Evolutionary conservation across 1,284 basidiomycete species (phyloP).

Genomic region (Leccinum ponderosum): DNA sequence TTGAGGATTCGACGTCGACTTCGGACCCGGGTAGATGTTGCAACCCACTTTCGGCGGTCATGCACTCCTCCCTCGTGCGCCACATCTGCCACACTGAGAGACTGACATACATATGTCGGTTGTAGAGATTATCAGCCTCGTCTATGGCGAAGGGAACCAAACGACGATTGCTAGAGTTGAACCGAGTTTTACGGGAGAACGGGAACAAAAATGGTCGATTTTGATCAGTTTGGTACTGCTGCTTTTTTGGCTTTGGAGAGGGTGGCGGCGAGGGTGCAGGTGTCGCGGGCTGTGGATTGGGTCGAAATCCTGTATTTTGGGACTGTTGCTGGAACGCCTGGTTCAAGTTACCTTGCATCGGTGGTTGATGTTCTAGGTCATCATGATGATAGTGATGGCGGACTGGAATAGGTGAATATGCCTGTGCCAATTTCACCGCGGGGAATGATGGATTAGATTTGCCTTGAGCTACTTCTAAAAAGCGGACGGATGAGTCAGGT

Average conservation of each 20-base stretch:
- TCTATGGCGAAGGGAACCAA: conserved; percentile 94
- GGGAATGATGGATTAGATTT: conserved; percentile 44
- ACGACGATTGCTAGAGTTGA: conserved; percentile 47
- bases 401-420: conserved; percentile 90
- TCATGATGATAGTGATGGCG: conserved; percentile 91
- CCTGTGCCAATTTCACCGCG: conserved; percentile 77
- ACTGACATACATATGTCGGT: conserved; percentile 89
- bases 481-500: conserved; percentile 37
- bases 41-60: conserved; percentile 91
- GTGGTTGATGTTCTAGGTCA: conserved; percentile 53
- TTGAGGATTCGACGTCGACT: conserved; percentile 51
- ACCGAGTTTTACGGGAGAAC: conserved; percentile 62
- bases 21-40: conserved; percentile 73
- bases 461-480: conserved; percentile 22
- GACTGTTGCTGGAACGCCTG: conserved; percentile 49
- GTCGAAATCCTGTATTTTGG: conserved; percentile 47
- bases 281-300: conserved; percentile 69
- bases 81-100: conserved; percentile 93
- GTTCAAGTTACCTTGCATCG: conserved; percentile 40
- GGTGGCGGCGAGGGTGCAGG: conserved; percentile 91
- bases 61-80: conserved; percentile 92
- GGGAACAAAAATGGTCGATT: conserved; percentile 94
- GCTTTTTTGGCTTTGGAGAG: conserved; percentile 92
- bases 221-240: conserved; percentile 99
- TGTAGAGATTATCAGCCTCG: conserved; percentile 92